A percentile compares a stretch with the other conserved stretches of the same genome.
Conservation (phyloP, 164 flowering plant species). For the Berberis thunbergii region DNA sequence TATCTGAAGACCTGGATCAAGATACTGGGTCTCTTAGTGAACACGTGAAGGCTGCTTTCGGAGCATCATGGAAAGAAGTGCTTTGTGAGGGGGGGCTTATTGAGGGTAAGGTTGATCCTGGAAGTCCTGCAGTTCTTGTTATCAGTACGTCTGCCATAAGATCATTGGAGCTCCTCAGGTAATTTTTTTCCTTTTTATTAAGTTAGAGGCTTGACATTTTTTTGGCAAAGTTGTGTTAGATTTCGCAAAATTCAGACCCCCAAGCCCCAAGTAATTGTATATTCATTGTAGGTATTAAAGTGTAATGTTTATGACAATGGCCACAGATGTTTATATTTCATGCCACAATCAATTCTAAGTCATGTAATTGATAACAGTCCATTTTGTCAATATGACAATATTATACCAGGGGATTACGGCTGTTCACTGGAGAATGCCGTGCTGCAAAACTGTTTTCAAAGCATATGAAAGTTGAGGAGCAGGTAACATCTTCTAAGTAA, state of each 20-base stretch:
- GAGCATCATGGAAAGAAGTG: slow-evolving; percentile 54
- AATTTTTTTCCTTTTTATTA: neutral
- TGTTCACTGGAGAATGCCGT: slow-evolving; percentile 67
- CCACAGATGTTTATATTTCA: neutral
- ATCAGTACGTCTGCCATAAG: slow-evolving; percentile 73
- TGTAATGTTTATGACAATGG: no score
- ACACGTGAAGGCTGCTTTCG: slow-evolving; percentile 58
- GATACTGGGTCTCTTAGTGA: slow-evolving; percentile 39
- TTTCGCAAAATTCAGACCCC: no score
- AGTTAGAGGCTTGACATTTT: neutral
- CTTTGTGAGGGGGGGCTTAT: slow-evolving; percentile 43
- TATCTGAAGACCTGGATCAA: slow-evolving; percentile 28
- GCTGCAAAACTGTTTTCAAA: slow-evolving; percentile 89
- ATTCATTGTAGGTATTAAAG: no score
- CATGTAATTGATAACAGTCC: neutral
- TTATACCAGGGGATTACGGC: slow-evolving; percentile 49
- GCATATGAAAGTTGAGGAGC: slow-evolving; percentile 90
- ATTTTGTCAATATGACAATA: neutral
- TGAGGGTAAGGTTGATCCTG: slow-evolving; percentile 61
- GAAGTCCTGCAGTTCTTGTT: slow-evolving; percentile 71
- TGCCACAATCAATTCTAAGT: no score
- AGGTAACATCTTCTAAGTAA: slow-evolving; percentile 33
- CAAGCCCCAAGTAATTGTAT: no score
- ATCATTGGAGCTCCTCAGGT: slow-evolving; percentile 78
- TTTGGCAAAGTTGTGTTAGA: no score